Percentiles rank a stretch among this genome's conserved stretches.
Conservation (phyloP, 306 rosid genomes). For the Spatholobus suberectus region DNA sequence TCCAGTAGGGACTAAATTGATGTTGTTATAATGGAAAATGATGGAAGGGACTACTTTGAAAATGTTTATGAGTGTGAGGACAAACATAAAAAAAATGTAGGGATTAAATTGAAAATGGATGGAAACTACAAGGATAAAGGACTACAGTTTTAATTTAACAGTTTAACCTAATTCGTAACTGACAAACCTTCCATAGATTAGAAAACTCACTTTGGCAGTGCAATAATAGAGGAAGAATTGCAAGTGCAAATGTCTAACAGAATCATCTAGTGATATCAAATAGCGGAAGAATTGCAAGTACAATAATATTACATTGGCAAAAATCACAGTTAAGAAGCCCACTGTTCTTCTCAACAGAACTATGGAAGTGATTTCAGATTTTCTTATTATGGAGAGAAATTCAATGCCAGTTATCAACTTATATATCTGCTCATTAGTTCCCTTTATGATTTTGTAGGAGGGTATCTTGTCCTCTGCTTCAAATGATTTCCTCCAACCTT, state of each 20-base stretch:
- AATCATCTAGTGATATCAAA: neutral
- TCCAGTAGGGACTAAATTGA: neutral
- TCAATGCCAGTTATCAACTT: conserved; percentile 18
- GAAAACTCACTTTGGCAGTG: too few relatives aligned
- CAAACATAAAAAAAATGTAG: neutral
- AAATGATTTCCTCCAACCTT: neutral
- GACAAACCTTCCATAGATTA: conserved; percentile 7
- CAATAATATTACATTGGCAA: neutral
- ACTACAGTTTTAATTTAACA: neutral
- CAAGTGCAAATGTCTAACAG: too few relatives aligned
- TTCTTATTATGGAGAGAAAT: neutral
- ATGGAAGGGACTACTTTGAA: neutral
- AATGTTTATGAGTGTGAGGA: neutral
- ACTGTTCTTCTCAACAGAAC: neutral
- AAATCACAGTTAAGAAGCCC: neutral
- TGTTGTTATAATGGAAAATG: neutral
- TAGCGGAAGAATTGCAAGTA: neutral
- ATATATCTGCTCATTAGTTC: neutral
- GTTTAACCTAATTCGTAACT: conserved; percentile 1
- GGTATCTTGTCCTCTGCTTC: neutral
- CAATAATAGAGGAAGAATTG: too few relatives aligned
- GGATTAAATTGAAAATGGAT: neutral
- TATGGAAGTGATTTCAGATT: neutral
- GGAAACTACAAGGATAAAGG: neutral
- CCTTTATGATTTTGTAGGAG: neutral